Evolutionary conservation across 352 stramenopile genomes (phyloP).

Genomic region (Phytophthora hibernalis): DNA sequence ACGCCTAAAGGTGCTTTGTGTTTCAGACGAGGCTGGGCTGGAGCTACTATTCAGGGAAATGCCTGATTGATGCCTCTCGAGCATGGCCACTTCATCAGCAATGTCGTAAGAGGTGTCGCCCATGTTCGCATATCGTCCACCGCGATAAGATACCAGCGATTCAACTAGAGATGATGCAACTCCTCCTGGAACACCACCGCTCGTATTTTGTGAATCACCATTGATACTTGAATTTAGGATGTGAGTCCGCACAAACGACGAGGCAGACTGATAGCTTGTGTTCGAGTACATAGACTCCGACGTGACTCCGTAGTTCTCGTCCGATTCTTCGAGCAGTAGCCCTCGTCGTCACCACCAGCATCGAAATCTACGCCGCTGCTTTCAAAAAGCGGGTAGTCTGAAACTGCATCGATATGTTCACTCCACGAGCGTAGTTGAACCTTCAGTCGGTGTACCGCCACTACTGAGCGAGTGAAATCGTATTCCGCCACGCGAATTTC

Average conservation of each 20-base stretch:
- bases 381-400: conserved; percentile 82
- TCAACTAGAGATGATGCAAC: conserved; percentile 33
- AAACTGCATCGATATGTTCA: conserved; percentile 82
- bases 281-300: conserved; percentile 79
- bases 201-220: conserved; percentile 20
- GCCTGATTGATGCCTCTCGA: conserved; percentile 40
- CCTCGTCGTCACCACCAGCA: conserved; percentile 42
- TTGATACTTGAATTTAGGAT: conserved; percentile 28
- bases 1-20: conserved; percentile 60
- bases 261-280: conserved; percentile 49
- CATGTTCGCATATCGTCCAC: conserved; percentile 38
- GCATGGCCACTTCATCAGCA: conserved; percentile 32
- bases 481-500: conserved; percentile 77
- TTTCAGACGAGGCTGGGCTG: conserved; percentile 46
- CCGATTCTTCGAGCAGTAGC: conserved; percentile 47
- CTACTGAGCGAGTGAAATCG: conserved; percentile 80
- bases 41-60: conserved; percentile 48
- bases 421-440: conserved; percentile 69
- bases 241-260: conserved; percentile 32
- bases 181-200: conserved; percentile 6
- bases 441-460: conserved; percentile 78
- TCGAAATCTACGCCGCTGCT: conserved; percentile 51
- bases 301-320: conserved; percentile 57
- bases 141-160: conserved; percentile 33
- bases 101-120: conserved; percentile 43